phyloP scores from a whole-genome alignment of 768 basidiomycete species.

The Clavaria fumosa region DNA sequence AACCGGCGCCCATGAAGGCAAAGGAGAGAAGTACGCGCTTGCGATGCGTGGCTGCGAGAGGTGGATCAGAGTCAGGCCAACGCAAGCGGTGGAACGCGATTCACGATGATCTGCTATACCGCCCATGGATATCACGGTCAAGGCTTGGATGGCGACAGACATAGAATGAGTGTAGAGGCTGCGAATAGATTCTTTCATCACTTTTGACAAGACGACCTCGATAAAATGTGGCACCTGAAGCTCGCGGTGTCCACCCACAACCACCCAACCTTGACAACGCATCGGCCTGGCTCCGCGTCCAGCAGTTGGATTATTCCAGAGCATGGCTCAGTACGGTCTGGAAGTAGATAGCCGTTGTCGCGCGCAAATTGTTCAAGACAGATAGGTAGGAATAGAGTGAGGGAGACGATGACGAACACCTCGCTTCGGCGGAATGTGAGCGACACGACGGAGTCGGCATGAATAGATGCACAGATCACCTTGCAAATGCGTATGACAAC shows the following conservation, averaged over 20 bases:
- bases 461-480: conserved; percentile 23
- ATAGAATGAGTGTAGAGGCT: conserved; percentile 82
- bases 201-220: background rate
- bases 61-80: conserved; percentile 1
- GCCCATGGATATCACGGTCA: conserved; percentile 93
- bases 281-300: conserved; percentile 30
- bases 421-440: conserved; percentile 31
- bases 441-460: background rate
- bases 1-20: conserved; percentile 52
- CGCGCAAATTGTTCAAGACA: conserved; percentile 80
- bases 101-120: conserved; percentile 80
- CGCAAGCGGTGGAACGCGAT: conserved; percentile 13
- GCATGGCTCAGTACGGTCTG: conserved; percentile 53
- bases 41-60: conserved; percentile 38
- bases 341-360: conserved; percentile 70
- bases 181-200: background rate
- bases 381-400: conserved; percentile 73
- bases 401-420: conserved; percentile 66
- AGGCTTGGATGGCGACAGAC: conserved; percentile 77
- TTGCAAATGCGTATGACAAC: conserved; percentile 77
- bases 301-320: conserved; percentile 13
- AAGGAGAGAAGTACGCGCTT: conserved; percentile 67
- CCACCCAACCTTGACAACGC: conserved; percentile 74
- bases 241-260: conserved; percentile 83
- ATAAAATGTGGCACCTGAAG: conserved; percentile 52